These are phyloP conservation scores for Teunomyces kruisii DNA, from an alignment of 805 yeast species.

Conservation along the genomic window DNA sequence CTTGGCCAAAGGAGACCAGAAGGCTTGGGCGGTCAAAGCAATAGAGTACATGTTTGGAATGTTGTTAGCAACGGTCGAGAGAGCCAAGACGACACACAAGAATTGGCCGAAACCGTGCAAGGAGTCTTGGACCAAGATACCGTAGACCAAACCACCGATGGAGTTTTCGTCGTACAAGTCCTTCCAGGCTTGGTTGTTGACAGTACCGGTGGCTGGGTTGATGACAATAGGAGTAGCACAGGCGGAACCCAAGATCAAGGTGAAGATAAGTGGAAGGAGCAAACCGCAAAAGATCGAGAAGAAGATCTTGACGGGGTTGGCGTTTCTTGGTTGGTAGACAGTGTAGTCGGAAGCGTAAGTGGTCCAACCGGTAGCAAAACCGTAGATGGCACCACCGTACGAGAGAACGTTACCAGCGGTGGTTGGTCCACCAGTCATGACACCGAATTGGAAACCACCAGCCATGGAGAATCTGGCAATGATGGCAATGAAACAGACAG, in stretches of 20 bases:
- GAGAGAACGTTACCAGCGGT: constrained; percentile 78
- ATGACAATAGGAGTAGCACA: constrained; percentile 65
- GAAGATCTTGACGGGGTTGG: constrained; percentile 60
- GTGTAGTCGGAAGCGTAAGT: constrained; percentile 92
- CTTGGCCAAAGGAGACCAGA: constrained; percentile 70
- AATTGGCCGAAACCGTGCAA: constrained; percentile 88
- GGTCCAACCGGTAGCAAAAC: constrained; percentile 94
- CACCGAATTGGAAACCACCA: constrained; percentile 50
- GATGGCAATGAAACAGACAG: constrained; percentile 69
- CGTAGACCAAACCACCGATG: constrained; percentile 82
- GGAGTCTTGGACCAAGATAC: constrained; percentile 73
- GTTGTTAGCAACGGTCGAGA: constrained; percentile 88
- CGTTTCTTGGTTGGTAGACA: constrained; percentile 73
- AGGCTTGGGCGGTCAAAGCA: constrained; percentile 81
- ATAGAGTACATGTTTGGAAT: constrained; percentile 93
- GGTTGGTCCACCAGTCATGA: constrained; percentile 50
- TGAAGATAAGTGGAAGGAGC: constrained; percentile 65
- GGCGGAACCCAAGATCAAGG: constrained; percentile 85
- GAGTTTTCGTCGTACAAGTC: constrained; percentile 52
- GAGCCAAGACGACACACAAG: constrained; percentile 78
- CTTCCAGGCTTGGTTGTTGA: constrained; percentile 43
- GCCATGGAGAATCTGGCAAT: constrained; percentile 74
- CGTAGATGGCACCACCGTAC: constrained; percentile 80
- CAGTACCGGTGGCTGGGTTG: constrained; percentile 51
- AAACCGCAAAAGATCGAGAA: constrained; percentile 63